Percentiles rank a stretch among this genome's conserved stretches.
These are phyloP conservation scores for Coemansia sp. DNA, from an alignment of 192 early-diverging fungal species.

Conservation along the genomic window DNA sequence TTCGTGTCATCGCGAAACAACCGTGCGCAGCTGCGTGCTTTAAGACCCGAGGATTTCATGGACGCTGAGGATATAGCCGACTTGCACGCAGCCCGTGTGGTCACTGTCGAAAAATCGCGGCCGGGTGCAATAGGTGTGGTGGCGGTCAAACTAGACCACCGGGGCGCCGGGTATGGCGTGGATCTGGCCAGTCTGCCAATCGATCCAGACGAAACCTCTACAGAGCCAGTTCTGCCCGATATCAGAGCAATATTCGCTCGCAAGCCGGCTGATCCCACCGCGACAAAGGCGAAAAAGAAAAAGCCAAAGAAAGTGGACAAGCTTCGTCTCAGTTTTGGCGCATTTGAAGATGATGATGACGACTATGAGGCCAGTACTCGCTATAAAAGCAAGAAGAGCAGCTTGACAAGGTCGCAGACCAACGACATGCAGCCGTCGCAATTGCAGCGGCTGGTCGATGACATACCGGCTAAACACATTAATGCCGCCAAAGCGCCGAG, in stretches of 20 bases:
- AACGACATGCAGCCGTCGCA: too few relatives aligned
- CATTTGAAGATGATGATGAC: too few relatives aligned
- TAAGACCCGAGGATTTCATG: constrained; percentile 86
- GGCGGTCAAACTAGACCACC: constrained; percentile 3
- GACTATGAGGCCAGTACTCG: too few relatives aligned
- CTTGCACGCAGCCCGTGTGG: constrained; percentile 2
- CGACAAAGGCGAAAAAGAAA: too few relatives aligned
- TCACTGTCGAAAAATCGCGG: constrained; percentile 5
- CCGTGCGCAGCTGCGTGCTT: constrained; percentile 53
- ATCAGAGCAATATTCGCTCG: constrained; percentile 28
- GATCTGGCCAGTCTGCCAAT: constrained; percentile 5
- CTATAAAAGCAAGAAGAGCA: too few relatives aligned
- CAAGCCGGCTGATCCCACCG: too few relatives aligned
- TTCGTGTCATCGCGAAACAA: constrained; percentile 76
- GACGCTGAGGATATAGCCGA: constrained; percentile 91
- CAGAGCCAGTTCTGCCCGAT: neutral
- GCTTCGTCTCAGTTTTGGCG: too few relatives aligned
- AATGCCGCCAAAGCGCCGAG: too few relatives aligned
- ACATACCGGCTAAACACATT: too few relatives aligned
- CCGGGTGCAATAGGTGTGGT: neutral
- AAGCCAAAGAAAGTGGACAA: too few relatives aligned
- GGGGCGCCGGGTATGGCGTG: constrained; percentile 33
- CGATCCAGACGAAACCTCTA: neutral
- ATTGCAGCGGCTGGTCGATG: too few relatives aligned
- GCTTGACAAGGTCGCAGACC: too few relatives aligned